These are phyloP conservation scores for Penicillium sp. DNA, from an alignment of 2,329 filamentous ascomycete genomes.

Conservation along the genomic window DNA sequence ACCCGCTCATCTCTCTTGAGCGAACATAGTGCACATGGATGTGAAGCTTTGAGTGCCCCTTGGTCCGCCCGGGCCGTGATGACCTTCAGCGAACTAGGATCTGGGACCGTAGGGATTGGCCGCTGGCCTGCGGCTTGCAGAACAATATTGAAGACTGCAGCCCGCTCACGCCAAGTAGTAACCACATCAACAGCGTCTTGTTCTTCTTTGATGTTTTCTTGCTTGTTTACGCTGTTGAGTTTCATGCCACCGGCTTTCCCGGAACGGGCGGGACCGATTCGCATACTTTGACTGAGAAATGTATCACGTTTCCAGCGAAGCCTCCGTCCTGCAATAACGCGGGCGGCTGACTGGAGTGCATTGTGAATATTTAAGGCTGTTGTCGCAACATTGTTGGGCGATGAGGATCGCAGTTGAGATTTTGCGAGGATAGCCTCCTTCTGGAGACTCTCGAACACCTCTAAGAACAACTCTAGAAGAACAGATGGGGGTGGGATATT, in stretches of 20 bases:
- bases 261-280: constrained; percentile 71
- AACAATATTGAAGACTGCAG: constrained; percentile 71
- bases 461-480: constrained; percentile 72
- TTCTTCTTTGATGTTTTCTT: constrained; percentile 78
- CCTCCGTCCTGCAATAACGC: constrained; percentile 79
- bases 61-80: constrained; percentile 60
- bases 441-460: constrained; percentile 66
- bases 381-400: constrained; percentile 12
- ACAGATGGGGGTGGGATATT: constrained; percentile 88
- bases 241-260: constrained; percentile 84
- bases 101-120: constrained; percentile 67
- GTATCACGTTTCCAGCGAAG: constrained; percentile 88
- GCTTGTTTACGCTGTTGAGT: constrained; percentile 78
- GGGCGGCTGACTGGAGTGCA: constrained; percentile 61
- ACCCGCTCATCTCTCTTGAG: constrained; percentile 84
- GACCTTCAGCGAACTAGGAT: constrained; percentile 51
- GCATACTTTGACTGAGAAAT: constrained; percentile 81
- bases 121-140: constrained; percentile 39
- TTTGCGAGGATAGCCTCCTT: constrained; percentile 65
- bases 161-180: constrained; percentile 69
- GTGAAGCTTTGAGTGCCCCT: constrained; percentile 69
- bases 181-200: constrained; percentile 78
- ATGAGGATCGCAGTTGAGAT: constrained; percentile 48
- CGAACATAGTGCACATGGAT: constrained; percentile 81
- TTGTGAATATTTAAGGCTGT: constrained; percentile 29